Evolutionary conservation across 495 filamentous ascomycete species (phyloP).

Genomic region (Annulohypoxylon moriforme): DNA sequence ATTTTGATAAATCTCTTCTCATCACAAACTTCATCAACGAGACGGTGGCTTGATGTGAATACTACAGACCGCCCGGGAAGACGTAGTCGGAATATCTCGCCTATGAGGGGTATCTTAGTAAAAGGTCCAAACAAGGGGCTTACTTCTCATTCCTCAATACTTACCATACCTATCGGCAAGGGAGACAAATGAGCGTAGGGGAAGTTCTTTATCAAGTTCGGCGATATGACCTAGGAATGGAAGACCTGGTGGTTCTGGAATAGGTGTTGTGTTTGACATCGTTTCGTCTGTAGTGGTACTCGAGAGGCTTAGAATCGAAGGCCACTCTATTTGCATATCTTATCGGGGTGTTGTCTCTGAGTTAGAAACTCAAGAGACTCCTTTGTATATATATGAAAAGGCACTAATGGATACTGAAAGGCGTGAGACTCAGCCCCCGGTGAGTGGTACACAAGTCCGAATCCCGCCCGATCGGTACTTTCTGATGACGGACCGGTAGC

Average conservation of each 20-base stretch:
- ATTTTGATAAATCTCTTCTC: slow-evolving; percentile 73
- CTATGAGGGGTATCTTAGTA: slow-evolving; percentile 25
- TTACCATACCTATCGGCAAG: slow-evolving; percentile 50
- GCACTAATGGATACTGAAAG: slow-evolving; percentile 6
- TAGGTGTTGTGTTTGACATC: slow-evolving; percentile 43
- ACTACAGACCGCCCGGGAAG: slow-evolving; percentile 44
- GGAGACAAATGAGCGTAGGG: slow-evolving; percentile 34
- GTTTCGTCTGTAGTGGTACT: slow-evolving; percentile 20
- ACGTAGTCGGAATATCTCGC: slow-evolving; percentile 46
- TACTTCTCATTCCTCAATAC: background rate
- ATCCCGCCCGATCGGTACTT: slow-evolving; percentile 10
- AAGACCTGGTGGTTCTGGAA: slow-evolving; percentile 47
- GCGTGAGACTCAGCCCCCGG: background rate
- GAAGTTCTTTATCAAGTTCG: slow-evolving; percentile 42
- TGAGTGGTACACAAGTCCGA: slow-evolving; percentile 19
- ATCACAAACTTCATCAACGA: slow-evolving; percentile 74
- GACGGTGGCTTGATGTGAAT: slow-evolving; percentile 63
- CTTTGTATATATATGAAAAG: slow-evolving; percentile 10
- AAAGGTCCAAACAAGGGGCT: background rate
- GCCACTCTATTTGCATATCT: slow-evolving; percentile 39
- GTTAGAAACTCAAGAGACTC: slow-evolving; percentile 15
- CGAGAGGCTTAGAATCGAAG: slow-evolving; percentile 23
- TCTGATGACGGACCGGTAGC: background rate
- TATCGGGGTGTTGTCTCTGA: slow-evolving; percentile 16
- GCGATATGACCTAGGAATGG: slow-evolving; percentile 46